Evolutionary conservation across 1,139 yeast genomes (phyloP).

Genomic region (Taphrina deformans): DNA sequence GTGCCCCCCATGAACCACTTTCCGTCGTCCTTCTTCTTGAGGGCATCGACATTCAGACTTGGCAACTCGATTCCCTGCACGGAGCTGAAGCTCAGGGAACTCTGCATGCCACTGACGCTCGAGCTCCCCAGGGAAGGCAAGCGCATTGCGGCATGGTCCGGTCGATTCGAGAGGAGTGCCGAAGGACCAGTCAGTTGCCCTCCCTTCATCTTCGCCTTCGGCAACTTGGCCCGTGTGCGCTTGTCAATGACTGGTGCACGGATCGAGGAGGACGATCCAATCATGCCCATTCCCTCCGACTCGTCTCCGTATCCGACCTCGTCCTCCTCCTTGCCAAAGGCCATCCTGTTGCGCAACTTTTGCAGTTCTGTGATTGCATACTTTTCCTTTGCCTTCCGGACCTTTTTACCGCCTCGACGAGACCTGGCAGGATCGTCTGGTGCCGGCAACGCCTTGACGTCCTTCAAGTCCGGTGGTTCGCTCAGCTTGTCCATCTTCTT

Average conservation of each 20-base stretch:
- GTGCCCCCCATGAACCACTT: constrained; percentile 46
- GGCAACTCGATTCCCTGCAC: constrained; percentile 46
- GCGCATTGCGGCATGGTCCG: background rate
- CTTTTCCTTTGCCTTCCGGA: constrained; percentile 76
- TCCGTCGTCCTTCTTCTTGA: constrained; percentile 32
- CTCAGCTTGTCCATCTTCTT: constrained; percentile 67
- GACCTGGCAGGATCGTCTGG: constrained; percentile 78
- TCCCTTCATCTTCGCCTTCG: constrained; percentile 40
- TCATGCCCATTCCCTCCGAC: constrained; percentile 80
- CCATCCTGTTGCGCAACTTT: constrained; percentile 79
- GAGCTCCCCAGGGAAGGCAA: constrained; percentile 12
- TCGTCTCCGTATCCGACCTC: constrained; percentile 56
- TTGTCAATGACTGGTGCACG: constrained; percentile 48
- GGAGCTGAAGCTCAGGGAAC: constrained; percentile 44
- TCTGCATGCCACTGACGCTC: constrained; percentile 42
- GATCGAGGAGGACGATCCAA: constrained; percentile 48
- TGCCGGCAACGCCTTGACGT: constrained; percentile 74
- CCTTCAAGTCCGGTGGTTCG: constrained; percentile 72
- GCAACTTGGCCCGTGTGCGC: constrained; percentile 45
- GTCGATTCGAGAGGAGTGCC: constrained; percentile 15
- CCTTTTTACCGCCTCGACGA: constrained; percentile 81
- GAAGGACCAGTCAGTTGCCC: constrained; percentile 31
- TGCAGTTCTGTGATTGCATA: constrained; percentile 78
- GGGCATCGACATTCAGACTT: constrained; percentile 33
- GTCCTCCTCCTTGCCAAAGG: constrained; percentile 74